Evolutionary conservation across 78 protist genomes (phyloP).

Genomic region (Dictyostelium intermedium): DNA sequence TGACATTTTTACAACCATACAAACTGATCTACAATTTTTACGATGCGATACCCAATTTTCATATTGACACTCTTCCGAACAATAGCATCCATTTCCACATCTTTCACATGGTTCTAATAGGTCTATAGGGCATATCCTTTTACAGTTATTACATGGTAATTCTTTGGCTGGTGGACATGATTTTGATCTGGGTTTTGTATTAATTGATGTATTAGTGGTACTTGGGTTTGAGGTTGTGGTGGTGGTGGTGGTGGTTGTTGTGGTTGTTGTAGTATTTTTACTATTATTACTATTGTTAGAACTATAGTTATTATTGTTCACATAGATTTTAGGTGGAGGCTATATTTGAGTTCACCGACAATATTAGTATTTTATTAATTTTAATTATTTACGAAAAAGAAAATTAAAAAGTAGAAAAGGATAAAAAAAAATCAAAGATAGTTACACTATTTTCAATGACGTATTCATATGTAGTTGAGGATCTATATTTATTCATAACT

Average conservation of each 20-base stretch:
- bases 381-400: not conserved
- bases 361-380: not conserved
- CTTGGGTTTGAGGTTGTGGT: too few species aligned
- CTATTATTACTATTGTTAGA: not conserved
- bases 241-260: not conserved
- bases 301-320: not conserved
- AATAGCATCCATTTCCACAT: slow-evolving; percentile 47
- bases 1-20: slow-evolving; percentile 51
- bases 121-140: not conserved
- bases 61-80: slow-evolving; percentile 53
- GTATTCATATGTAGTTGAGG: slow-evolving; percentile 15
- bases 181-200: slow-evolving; percentile 50
- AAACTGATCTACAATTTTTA: slow-evolving; percentile 6
- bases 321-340: slow-evolving; percentile 15
- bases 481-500: slow-evolving; percentile 58
- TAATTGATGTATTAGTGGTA: not conserved
- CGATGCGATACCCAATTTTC: slow-evolving; percentile 34
- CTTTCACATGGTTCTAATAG: slow-evolving; percentile 21
- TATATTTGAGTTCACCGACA: not conserved
- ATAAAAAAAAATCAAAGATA: not conserved
- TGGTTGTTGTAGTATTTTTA: not conserved
- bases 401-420: not conserved
- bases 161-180: slow-evolving; percentile 32
- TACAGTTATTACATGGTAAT: slow-evolving; percentile 51
- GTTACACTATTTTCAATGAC: slow-evolving; percentile 45